phyloP scores from a whole-genome alignment of 1,284 basidiomycete genomes.

The Puccinia novopanici region DNA sequence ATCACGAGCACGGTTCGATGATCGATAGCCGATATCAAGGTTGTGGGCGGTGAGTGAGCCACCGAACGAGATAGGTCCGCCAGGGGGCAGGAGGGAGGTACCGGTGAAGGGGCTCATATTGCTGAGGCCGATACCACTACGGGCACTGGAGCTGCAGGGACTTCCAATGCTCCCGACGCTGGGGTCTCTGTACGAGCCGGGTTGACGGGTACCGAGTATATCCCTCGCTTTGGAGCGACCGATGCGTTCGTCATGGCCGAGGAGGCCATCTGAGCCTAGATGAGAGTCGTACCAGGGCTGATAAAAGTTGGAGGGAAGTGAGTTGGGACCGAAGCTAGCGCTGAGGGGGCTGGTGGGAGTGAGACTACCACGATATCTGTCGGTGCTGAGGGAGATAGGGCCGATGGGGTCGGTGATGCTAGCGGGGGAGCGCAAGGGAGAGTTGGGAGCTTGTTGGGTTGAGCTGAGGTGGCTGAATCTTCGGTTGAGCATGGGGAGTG shows the following conservation, averaged over 20 bases:
- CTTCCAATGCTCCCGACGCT: constrained; percentile 49
- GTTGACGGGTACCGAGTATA: constrained; percentile 35
- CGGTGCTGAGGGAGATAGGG: constrained; percentile 18
- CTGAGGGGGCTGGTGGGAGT: constrained; percentile 25
- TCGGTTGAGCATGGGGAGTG: constrained; percentile 12
- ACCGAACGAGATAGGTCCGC: constrained; percentile 19
- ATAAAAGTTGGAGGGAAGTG: constrained; percentile 38
- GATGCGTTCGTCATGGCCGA: constrained; percentile 18
- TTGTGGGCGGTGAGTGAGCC: constrained; percentile 20
- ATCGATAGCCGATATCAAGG: constrained; percentile 16
- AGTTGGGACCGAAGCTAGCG: constrained; percentile 32
- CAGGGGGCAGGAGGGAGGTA: constrained; percentile 52
- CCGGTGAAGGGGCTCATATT: constrained; percentile 57
- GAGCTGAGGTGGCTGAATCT: constrained; percentile 28
- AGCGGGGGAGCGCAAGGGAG: constrained; percentile 34
- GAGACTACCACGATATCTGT: constrained; percentile 6
- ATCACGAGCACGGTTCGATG: constrained; percentile 39
- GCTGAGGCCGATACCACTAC: constrained; percentile 54
- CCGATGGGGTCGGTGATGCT: constrained; percentile 24
- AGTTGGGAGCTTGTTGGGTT: background rate
- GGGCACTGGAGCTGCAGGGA: constrained; percentile 37
- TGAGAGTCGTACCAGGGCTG: constrained; percentile 42
- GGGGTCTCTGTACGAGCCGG: constrained; percentile 18
- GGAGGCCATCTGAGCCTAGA: background rate
- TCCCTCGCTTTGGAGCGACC: constrained; percentile 44